A percentile compares a stretch with the other conserved stretches of the same genome.
These are phyloP conservation scores for Populus davidiana DNA, from an alignment of 345 rosid genomes.

Conservation along the genomic window DNA sequence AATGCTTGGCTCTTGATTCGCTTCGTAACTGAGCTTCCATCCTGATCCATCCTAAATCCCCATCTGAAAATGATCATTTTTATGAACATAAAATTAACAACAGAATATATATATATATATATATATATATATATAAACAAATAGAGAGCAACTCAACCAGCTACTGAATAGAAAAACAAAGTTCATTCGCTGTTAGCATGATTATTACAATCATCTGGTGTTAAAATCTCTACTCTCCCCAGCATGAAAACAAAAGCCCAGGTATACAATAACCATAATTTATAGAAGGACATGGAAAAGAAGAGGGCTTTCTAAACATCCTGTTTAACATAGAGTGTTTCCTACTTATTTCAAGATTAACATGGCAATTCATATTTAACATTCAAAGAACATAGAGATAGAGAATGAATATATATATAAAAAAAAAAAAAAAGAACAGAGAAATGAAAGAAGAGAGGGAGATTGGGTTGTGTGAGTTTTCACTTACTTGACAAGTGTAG, in stretches of 20 bases:
- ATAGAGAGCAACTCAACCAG: neutral
- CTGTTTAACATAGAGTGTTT: no score
- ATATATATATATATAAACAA: neutral
- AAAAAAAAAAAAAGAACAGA: neutral
- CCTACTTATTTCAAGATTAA: no score
- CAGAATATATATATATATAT: neutral
- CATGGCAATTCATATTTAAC: neutral
- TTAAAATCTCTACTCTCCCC: no score
- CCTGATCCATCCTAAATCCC: slow-evolving; percentile 39
- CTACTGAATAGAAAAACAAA: neutral
- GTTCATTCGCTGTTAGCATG: neutral
- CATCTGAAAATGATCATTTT: slow-evolving; percentile 29
- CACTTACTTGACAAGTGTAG: slow-evolving; percentile 23
- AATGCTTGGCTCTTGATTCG: slow-evolving; percentile 55
- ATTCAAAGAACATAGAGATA: neutral
- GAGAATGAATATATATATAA: neutral
- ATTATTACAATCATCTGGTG: no score
- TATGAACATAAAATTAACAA: neutral
- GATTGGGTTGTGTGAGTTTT: neutral
- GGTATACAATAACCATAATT: no score
- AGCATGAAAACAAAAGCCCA: no score
- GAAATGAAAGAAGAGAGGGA: slow-evolving; percentile 12
- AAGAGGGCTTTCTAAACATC: no score
- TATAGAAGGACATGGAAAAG: no score
- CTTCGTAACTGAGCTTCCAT: slow-evolving; percentile 24